Percentiles rank a stretch among this genome's conserved stretches.
These are phyloP conservation scores for Gymnopilus dilepis DNA, from an alignment of 768 basidiomycete species.

Conservation along the genomic window DNA sequence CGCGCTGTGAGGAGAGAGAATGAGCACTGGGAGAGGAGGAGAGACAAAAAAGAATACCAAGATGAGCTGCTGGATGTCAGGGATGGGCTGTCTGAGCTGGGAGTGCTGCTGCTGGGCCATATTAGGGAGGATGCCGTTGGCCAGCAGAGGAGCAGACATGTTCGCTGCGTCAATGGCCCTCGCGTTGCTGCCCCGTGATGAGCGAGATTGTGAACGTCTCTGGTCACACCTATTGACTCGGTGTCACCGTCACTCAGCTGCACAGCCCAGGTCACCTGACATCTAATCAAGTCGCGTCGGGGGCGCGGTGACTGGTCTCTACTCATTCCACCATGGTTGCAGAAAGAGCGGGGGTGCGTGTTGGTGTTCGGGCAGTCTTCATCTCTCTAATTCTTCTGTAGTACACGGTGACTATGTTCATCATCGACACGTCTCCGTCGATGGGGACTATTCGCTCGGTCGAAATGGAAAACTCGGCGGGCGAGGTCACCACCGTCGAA, in stretches of 20 bases:
- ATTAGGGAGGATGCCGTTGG: conserved; percentile 41
- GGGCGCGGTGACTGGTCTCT: conserved; percentile 16
- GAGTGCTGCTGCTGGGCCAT: conserved; percentile 37
- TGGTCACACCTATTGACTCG: conserved; percentile 18
- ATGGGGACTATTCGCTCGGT: conserved; percentile 75
- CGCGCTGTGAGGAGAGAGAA: conserved; percentile 41
- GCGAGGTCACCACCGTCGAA: conserved; percentile 54
- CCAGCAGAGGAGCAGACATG: conserved; percentile 43
- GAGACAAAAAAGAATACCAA: conserved; percentile 37
- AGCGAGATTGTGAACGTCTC: conserved; percentile 31
- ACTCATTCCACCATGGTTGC: conserved; percentile 55
- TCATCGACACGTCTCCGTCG: conserved; percentile 86
- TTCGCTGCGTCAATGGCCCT: conserved; percentile 26
- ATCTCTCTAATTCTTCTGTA: conserved; percentile 35
- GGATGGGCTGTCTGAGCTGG: conserved; percentile 37
- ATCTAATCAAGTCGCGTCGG: conserved; percentile 41
- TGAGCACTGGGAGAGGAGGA: conserved; percentile 7
- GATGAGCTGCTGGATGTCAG: conserved; percentile 50
- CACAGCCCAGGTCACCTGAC: conserved; percentile 35
- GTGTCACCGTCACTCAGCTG: conserved; percentile 21
- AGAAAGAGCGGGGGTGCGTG: conserved; percentile 78
- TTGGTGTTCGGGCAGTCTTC: neutral
- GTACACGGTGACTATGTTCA: conserved; percentile 89
- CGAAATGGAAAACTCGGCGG: conserved; percentile 57
- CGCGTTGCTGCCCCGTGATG: conserved; percentile 42